Evolutionary conservation across 257 asterid species (phyloP), one percentile per base, ranked within the genome.

Genomic region (Parsonsia alboflavescens): DNA sequence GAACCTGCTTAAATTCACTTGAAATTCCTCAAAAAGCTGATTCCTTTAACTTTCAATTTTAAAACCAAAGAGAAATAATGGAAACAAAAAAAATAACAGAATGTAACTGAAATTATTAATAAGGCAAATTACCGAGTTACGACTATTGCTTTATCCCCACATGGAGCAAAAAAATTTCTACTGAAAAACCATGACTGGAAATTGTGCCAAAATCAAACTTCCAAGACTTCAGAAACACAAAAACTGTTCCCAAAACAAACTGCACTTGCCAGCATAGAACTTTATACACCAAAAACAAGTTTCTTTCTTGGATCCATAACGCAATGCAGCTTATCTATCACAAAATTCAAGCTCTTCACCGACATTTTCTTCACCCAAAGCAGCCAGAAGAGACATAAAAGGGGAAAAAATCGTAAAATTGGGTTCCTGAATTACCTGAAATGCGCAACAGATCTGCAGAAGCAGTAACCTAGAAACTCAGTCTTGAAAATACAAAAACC

Each of bases 361-460:
- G 42, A 66, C 66, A 49, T 75, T 67, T 11, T 66, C 28, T 24
- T 6, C 58, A 73, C 15, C 46, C 26, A 44, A 1, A 45, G 9
- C 28, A 59, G 26, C 22, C 2, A 13, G 4, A 54, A 2, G 13
- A 44, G 36, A 17, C n/a, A 39, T 15, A 13, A 39, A 54, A 41
- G 12, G 0, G 19, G 19, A 5, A 53, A 7, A 13, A 50, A 15
- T 5, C 22, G 2, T 7, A 26, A 16, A 73, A n/a, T 19, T 30
- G n/a, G 56, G 79, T 45, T 30, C 26, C 12, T 56, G 21, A 24
- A 73, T 48, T 71, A 62, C 80, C 68, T 33, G 22, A 65, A 54
- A 42, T 54, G 68, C 49, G 54, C n/a, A 68, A 75, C 9, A 67
- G 79, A 75, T 75, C 79, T 75, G 69, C 53, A 36, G 74, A 61